A percentile compares a stretch with the other conserved stretches of the same genome.
Evolutionary conservation across 768 basidiomycete species (phyloP).

Genomic region (Suillus subluteus): DNA sequence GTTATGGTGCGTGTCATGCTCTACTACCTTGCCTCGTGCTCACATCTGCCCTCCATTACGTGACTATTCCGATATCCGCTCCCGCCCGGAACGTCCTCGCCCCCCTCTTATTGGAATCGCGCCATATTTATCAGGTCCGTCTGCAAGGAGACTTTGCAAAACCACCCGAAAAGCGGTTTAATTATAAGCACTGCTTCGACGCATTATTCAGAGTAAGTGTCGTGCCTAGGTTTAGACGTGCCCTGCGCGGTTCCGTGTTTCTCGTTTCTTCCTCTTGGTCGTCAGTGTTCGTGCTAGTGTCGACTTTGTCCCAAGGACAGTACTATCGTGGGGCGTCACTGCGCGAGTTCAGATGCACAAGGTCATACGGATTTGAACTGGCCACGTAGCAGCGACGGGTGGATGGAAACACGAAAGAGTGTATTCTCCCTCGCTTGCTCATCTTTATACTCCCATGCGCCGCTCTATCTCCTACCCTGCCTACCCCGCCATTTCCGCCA

Average conservation of each 20-base stretch:
- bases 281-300: not conserved
- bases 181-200: constrained; percentile 89
- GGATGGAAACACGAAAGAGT: not conserved
- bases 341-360: not conserved
- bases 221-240: not conserved
- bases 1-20: constrained; percentile 55
- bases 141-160: constrained; percentile 92
- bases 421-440: not conserved
- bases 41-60: constrained; percentile 6
- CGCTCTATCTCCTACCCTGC: constrained; percentile 1
- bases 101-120: not conserved
- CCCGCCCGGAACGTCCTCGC: constrained; percentile 1
- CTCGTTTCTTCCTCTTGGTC: not conserved
- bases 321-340: not conserved
- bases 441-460: not conserved
- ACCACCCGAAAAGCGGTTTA: constrained; percentile 83
- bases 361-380: not conserved
- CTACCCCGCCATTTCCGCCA: not conserved
- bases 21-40: constrained; percentile 7
- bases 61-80: constrained; percentile 14
- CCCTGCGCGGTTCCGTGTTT: constrained; percentile 1
- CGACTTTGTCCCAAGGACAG: not conserved
- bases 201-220: constrained; percentile 78
- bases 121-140: constrained; percentile 51
- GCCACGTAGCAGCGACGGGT: not conserved